Evolutionary conservation across 805 yeast species (phyloP), one percentile per base, ranked within the genome.

Genomic region (Candida incommunis): DNA sequence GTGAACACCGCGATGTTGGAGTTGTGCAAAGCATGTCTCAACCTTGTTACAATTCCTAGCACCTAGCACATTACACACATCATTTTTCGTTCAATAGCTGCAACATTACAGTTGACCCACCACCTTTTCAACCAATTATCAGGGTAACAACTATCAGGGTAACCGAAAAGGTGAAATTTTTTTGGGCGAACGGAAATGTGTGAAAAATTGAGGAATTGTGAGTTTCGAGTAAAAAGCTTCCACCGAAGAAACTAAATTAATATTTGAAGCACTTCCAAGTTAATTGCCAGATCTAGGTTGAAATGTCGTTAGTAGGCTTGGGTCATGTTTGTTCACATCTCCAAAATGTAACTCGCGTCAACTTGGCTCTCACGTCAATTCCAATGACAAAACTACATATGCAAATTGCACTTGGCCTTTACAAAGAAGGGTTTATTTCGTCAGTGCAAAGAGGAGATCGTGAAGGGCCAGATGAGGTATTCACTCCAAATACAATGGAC

Each of bases 401-500:
- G 45, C 86, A 82, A 56, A 73, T 92, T 42, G 85, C 94, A 13
- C 67, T 83, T 44, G 90, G 87, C 27, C 73, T 92, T 31, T 85
- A 90, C 67, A 82, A 81, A 51, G 94, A 88, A 64, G 98, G 98
- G 0, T 86, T 90, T 60, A 68, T 92, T 40, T 74, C 87, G 1
- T 75, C 87, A 2, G 72, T 92, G 44, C 94, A 84, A 57, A 75
- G 84, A 56, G 98, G 98, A 2, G 82, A 90, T 5, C 68, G 75
- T 1, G 60, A 72, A 7, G 95, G 96, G 1, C 97, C 98, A 13
- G 97, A 92, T 61, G 48, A 49, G 23, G 58, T 51, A 24, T 59
- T 67, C 41, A 67, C 67, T 1, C 81, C 88, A 0, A 77, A 76
- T 3, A 87, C 97, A 0, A 87, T 82, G 26, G 95, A 84, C 59